These are phyloP conservation scores for Gossypium bickii DNA, from an alignment of 345 rosid species.

Conservation along the genomic window DNA sequence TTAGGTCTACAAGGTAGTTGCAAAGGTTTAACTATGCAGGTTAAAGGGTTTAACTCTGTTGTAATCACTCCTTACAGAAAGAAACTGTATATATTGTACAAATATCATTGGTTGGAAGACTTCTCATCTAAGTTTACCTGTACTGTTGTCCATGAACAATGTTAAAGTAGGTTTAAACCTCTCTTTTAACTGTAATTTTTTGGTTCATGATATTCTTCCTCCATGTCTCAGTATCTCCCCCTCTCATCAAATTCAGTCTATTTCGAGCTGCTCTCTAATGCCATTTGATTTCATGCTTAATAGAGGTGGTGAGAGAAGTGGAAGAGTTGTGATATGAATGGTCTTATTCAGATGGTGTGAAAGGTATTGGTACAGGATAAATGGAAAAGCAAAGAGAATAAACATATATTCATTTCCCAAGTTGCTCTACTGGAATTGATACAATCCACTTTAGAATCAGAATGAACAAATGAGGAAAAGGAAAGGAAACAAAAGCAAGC, in stretches of 20 bases:
- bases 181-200: not conserved
- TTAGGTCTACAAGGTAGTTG: not conserved
- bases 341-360: not conserved
- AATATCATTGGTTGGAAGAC: not conserved
- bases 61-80: conserved; percentile 2
- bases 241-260: not conserved
- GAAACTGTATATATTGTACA: conserved; percentile 7
- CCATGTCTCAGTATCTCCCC: not conserved
- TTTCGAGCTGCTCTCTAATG: not conserved
- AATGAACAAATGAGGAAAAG: not conserved
- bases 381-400: not conserved
- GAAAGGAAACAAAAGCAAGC: not conserved
- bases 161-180: not conserved
- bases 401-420: conserved; percentile 20
- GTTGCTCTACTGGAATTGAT: not conserved
- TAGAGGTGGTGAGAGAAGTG: too few relatives aligned
- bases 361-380: not conserved
- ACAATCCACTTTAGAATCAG: not conserved
- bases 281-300: not conserved
- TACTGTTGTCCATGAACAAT: conserved; percentile 13
- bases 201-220: not conserved
- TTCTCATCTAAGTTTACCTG: not conserved
- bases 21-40: not conserved
- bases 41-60: not conserved
- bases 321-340: not conserved